Evolutionary conservation across 192 early-diverging fungal genomes (phyloP), one percentile per base, ranked within the genome.

Genomic region (Coemansia sp.): DNA sequence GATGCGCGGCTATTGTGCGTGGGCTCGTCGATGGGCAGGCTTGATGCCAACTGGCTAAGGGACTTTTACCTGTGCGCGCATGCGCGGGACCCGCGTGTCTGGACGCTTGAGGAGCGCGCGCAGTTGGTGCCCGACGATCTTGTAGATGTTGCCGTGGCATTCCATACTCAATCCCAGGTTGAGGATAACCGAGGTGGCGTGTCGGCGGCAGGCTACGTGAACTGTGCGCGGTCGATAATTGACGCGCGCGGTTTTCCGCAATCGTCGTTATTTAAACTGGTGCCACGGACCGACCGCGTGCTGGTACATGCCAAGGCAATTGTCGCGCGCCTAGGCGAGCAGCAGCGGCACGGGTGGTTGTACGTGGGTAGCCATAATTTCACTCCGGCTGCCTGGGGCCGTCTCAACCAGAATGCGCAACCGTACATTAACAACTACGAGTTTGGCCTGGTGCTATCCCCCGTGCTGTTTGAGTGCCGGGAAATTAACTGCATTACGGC

Each of bases 281-380:
- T 50, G 28, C 63, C 63, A 1, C 17, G 21, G 5, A 25, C 47
- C 8, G 28, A 15, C 1, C 7, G 25, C 21, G 53, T 58, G 27
- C 34, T 72, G 14, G 59, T 66, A 20, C 70, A 73, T 28, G 50
- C 63, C n/a, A 73, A 73, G 42, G 49, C 41, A 3, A 54, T 67
- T 15, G 51, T 67, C 15, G 53, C 62, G 7, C 49, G 55, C 6
- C 35, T 50, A 8, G 60, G 64, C 22, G 47, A 17, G 9, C 20
- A 27, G 0, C 70, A 66, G 35, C 3, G 17, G 1, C 5, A 19
- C 1, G 70, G 70, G 8, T 74, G 70, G 63, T 20, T 74, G 20
- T 74, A 67, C 14, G 6, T 74, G 21, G 63, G 64, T 10, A 67
- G 59, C 31, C 70, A 74, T 21, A 74, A 74, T 26, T 74, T 54